Evolutionary conservation across 164 flowering plant genomes (phyloP).

Genomic region (Cinnamomum chago): DNA sequence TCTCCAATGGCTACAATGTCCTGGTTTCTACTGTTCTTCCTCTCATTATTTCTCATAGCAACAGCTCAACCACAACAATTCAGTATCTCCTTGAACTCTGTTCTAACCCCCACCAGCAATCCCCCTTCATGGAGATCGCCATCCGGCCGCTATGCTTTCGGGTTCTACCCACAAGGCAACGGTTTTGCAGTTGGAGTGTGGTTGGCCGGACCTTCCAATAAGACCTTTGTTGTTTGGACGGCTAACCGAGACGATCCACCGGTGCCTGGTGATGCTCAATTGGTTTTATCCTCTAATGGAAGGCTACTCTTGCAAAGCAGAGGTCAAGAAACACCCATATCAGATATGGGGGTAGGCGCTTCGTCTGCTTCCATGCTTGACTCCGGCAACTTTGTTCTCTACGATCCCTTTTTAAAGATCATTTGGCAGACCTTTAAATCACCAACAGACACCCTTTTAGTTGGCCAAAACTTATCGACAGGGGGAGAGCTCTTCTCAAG

Average conservation of each 20-base stretch:
- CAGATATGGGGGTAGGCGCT: slow-evolving; percentile 1
- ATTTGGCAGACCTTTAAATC: slow-evolving; percentile 5
- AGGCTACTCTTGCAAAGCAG: not conserved
- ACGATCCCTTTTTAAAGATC: not conserved
- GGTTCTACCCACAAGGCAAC: not conserved
- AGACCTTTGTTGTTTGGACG: not conserved
- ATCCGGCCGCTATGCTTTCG: not conserved
- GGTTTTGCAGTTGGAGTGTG: not conserved
- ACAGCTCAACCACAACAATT: not conserved
- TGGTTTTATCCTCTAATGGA: slow-evolving; percentile 5
- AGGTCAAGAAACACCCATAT: not conserved
- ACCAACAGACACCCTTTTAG: slow-evolving; percentile 5
- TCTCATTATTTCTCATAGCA: not conserved
- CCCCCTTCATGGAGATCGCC: not conserved
- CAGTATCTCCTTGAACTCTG: not conserved
- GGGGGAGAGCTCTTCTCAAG: not conserved
- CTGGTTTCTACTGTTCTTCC: not conserved
- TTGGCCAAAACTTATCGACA: not conserved
- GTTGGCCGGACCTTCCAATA: not conserved
- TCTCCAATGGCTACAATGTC: not conserved
- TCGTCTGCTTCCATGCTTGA: slow-evolving; percentile 37
- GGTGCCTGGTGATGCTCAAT: not conserved
- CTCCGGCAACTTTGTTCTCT: slow-evolving; percentile 36
- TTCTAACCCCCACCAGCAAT: not conserved
- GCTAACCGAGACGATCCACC: slow-evolving; percentile 12